These are phyloP conservation scores for Clarireedia hainanense DNA, from an alignment of 2,329 filamentous ascomycete genomes.

Conservation along the genomic window DNA sequence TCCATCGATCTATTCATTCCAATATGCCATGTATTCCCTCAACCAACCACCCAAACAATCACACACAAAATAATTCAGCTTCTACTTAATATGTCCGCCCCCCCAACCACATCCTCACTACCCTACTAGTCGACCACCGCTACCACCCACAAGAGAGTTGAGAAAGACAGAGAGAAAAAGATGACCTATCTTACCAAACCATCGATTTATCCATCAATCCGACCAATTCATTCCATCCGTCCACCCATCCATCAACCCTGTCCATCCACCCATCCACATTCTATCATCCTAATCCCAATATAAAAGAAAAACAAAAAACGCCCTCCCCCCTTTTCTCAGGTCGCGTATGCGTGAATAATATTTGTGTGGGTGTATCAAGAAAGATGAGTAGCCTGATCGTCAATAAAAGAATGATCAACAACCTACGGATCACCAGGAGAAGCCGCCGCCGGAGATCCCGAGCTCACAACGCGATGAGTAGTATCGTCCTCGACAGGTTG, in stretches of 20 bases:
- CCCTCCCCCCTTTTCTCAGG: background rate
- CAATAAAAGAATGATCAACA: conserved; percentile 16
- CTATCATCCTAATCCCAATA: background rate
- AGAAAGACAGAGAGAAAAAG: too few species aligned
- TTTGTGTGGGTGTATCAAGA: conserved; percentile 16
- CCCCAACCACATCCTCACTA: too few species aligned
- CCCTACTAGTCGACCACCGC: too few species aligned
- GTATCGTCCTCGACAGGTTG: conserved; percentile 11
- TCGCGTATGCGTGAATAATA: background rate
- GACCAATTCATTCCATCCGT: background rate
- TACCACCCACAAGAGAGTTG: too few species aligned
- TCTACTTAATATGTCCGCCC: too few species aligned
- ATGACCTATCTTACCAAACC: too few species aligned
- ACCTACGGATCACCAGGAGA: conserved; percentile 8
- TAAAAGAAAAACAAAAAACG: background rate
- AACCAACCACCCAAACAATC: too few species aligned
- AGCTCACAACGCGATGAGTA: conserved; percentile 8
- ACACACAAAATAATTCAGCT: too few species aligned
- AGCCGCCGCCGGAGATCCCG: conserved; percentile 15
- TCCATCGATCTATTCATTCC: too few species aligned
- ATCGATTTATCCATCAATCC: background rate
- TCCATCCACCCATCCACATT: background rate
- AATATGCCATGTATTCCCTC: too few species aligned
- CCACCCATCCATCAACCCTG: background rate
- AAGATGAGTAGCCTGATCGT: conserved; percentile 25